Evolutionary conservation across 768 basidiomycete species (phyloP).

Genomic region (Termitomyces sp.): DNA sequence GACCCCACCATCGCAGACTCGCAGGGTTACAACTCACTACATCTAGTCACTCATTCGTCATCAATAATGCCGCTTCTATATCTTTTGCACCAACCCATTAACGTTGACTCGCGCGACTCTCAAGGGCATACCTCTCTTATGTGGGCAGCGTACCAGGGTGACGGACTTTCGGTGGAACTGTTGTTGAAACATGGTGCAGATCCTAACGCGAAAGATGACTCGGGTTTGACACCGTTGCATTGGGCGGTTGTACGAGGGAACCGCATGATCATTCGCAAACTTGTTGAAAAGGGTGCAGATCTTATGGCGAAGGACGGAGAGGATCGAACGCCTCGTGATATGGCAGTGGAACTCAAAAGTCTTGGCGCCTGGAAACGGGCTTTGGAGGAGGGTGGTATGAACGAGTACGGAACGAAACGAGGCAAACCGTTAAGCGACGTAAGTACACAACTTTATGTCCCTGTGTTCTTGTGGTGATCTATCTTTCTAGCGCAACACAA

Average conservation of each 20-base stretch:
- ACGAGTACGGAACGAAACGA: constrained; percentile 65
- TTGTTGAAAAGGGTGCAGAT: constrained; percentile 85
- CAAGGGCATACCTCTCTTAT: constrained; percentile 94
- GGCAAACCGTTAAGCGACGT: constrained; percentile 70
- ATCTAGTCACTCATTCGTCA: constrained; percentile 92
- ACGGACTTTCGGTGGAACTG: constrained; percentile 90
- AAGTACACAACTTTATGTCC: constrained; percentile 1
- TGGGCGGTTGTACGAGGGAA: constrained; percentile 99
- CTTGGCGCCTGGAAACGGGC: constrained; percentile 87
- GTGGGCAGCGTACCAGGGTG: constrained; percentile 99
- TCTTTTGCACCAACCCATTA: constrained; percentile 88
- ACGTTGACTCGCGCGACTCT: constrained; percentile 83
- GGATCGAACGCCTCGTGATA: constrained; percentile 86
- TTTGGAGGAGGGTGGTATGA: constrained; percentile 80
- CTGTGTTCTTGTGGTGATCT: not conserved
- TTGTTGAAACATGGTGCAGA: constrained; percentile 85
- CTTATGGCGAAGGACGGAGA: constrained; percentile 73
- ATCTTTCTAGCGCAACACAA: constrained; percentile 64
- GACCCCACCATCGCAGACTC: constrained; percentile 89
- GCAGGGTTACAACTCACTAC: constrained; percentile 94
- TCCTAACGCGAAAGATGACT: constrained; percentile 67
- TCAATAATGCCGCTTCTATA: constrained; percentile 93
- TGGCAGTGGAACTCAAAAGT: constrained; percentile 92
- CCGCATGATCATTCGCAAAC: constrained; percentile 72
- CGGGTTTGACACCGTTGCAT: constrained; percentile 84